These are phyloP conservation scores for Strigomonas oncopelti DNA, from an alignment of 208 protist species.

Conservation along the genomic window DNA sequence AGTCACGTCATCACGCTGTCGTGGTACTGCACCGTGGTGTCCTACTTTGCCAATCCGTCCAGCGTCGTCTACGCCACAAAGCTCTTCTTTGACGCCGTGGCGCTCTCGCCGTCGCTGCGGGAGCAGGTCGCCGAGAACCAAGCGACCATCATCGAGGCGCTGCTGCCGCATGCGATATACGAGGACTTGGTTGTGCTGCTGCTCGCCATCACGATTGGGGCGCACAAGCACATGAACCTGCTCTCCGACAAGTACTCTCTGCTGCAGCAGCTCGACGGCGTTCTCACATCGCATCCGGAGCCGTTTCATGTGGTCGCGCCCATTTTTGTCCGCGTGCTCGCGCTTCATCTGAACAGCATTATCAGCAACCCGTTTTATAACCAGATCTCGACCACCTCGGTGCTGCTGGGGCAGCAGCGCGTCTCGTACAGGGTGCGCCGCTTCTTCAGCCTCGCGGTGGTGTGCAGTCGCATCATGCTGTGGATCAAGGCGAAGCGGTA, in stretches of 20 bases:
- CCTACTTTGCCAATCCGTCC: conserved; percentile 60
- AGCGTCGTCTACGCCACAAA: conserved; percentile 70
- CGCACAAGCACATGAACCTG: conserved; percentile 40
- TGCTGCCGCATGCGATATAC: conserved; percentile 54
- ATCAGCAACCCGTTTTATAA: conserved; percentile 25
- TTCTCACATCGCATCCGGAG: conserved; percentile 37
- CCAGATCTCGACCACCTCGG: conserved; percentile 14
- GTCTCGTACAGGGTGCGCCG: conserved; percentile 49
- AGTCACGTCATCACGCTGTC: conserved; percentile 44
- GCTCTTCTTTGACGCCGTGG: conserved; percentile 68
- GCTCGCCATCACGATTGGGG: conserved; percentile 54
- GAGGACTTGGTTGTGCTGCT: conserved; percentile 72
- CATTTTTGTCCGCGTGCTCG: conserved; percentile 64
- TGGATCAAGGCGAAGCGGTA: conserved; percentile 51
- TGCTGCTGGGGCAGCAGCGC: conserved; percentile 34
- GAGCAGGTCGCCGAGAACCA: conserved; percentile 54
- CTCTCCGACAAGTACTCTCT: conserved; percentile 58
- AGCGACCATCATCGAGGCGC: conserved; percentile 49
- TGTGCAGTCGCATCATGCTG: conserved; percentile 72
- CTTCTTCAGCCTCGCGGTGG: conserved; percentile 37
- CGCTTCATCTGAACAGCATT: conserved; percentile 41
- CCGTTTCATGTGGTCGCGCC: conserved; percentile 52
- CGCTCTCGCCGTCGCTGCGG: conserved; percentile 39
- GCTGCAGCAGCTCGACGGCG: conserved; percentile 55
- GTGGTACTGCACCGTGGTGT: conserved; percentile 65